Base-by-base conservation (phyloP, 306 rosid species). In the Prunus armeniaca region DNA sequence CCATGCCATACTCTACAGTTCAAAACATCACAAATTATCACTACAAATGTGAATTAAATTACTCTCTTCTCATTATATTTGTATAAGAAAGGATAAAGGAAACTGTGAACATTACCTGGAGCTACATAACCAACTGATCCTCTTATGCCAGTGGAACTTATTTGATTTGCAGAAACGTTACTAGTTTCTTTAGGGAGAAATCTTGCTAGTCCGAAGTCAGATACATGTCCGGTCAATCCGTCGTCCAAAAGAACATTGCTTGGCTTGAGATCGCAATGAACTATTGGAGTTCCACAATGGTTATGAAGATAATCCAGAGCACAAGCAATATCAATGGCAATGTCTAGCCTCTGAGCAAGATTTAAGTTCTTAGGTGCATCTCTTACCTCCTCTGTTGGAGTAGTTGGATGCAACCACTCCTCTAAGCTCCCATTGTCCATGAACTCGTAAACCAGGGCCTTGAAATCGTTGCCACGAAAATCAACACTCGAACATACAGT, bases 401-500 rank as follows among this genome's bases (percentile, higher is more conserved):
- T 56, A 56, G 61, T 56, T 56, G 61, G 61, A 56, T 38, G 9
- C 43, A 38, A 38, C 43, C 43, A 7, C 43, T 38, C 43, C 43
- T 38, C 43, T 38, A 38, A 38, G 43, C 43, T 38, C 43, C 43
- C 43, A 2, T 38, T 38, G 43, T 38, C 43, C 43, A 38, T 38
- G 43, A 38, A 38, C 43, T 38, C 43, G 43, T 38, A 38, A 6
- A 38, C 43, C 43, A 38, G 43, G 9, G 58, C 67, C 6, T 27
- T 75, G 72, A 75, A 75, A 27, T 75, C 65, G 34, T 75, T 75
- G 22, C 64, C 72, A 8, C 67, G 52, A n/a, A 17, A 45, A 32
- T 75, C 79, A 65, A 34, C 34, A 32, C 79, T 75, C 9, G 43
- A 38, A 38, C 43, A 38, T 38, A 38, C 1, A 1, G 43, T 38